Evolutionary conservation across 2,329 filamentous ascomycete species (phyloP).

Genomic region (Penicillium freii): DNA sequence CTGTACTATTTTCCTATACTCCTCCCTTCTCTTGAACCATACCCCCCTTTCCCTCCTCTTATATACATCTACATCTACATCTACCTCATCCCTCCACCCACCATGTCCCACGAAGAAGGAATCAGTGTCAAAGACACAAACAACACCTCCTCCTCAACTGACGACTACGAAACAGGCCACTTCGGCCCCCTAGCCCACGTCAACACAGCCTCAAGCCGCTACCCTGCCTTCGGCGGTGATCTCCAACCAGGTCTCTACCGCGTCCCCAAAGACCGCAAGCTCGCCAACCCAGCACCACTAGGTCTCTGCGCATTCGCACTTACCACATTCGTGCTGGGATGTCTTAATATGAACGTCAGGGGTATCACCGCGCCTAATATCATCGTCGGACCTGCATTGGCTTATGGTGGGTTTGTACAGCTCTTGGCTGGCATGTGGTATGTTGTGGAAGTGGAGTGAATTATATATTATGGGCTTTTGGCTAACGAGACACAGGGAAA

Average conservation of each 20-base stretch:
- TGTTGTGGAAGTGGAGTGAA: constrained; percentile 7
- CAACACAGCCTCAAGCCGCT: constrained; percentile 38
- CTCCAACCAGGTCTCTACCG: constrained; percentile 66
- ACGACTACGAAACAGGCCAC: not conserved
- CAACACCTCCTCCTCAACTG: too few species aligned
- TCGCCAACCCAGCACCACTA: constrained; percentile 72
- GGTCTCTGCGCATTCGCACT: constrained; percentile 72
- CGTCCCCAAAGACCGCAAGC: constrained; percentile 59
- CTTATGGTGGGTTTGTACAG: constrained; percentile 72
- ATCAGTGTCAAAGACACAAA: too few species aligned
- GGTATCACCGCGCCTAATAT: constrained; percentile 60
- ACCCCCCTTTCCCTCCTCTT: too few species aligned
- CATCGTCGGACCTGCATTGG: constrained; percentile 62
- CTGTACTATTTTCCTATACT: too few species aligned
- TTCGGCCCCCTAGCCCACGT: constrained; percentile 47
- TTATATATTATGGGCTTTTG: not conserved
- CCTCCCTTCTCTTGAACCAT: too few species aligned
- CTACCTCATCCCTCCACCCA: too few species aligned
- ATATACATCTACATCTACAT: too few species aligned
- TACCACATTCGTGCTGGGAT: constrained; percentile 73
- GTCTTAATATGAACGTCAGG: constrained; percentile 65
- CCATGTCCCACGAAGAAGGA: too few species aligned
- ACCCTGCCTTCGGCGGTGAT: constrained; percentile 64
- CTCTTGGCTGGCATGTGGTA: constrained; percentile 79
- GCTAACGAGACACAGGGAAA: constrained; percentile 57